Evolutionary conservation across 495 filamentous ascomycete genomes (phyloP).

Genomic region (Evansstolkia leycettana): DNA sequence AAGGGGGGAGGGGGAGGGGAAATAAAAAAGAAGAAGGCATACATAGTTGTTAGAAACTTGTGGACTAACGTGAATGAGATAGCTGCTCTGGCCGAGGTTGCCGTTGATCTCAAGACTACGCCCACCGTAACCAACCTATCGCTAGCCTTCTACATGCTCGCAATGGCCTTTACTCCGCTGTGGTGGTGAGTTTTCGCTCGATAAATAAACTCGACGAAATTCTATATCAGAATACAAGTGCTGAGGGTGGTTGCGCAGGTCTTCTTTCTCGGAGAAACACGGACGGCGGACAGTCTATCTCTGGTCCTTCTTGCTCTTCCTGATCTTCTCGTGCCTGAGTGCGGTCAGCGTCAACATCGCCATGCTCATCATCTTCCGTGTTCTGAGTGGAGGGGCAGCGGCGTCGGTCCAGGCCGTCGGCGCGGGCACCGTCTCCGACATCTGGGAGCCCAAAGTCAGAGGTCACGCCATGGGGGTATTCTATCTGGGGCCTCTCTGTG

Average conservation of each 20-base stretch:
- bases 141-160: constrained; percentile 66
- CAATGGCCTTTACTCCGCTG: constrained; percentile 64
- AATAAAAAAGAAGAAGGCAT: too few species aligned
- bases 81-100: background rate
- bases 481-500: constrained; percentile 5
- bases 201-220: too few species aligned
- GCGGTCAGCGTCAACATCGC: constrained; percentile 52
- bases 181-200: constrained; percentile 56
- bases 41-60: too few species aligned
- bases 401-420: constrained; percentile 5
- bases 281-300: constrained; percentile 66
- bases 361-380: constrained; percentile 64
- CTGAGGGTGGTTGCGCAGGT: too few species aligned
- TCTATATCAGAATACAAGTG: too few species aligned
- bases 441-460: constrained; percentile 2
- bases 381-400: background rate
- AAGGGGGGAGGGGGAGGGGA: too few species aligned
- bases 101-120: constrained; percentile 36
- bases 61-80: too few species aligned
- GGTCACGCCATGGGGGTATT: constrained; percentile 7
- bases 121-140: constrained; percentile 56
- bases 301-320: constrained; percentile 56
- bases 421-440: constrained; percentile 5
- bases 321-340: constrained; percentile 49
- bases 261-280: constrained; percentile 52